These are phyloP conservation scores for Zygoascus bituminiphila DNA, from an alignment of 805 yeast genomes.

Conservation along the genomic window DNA sequence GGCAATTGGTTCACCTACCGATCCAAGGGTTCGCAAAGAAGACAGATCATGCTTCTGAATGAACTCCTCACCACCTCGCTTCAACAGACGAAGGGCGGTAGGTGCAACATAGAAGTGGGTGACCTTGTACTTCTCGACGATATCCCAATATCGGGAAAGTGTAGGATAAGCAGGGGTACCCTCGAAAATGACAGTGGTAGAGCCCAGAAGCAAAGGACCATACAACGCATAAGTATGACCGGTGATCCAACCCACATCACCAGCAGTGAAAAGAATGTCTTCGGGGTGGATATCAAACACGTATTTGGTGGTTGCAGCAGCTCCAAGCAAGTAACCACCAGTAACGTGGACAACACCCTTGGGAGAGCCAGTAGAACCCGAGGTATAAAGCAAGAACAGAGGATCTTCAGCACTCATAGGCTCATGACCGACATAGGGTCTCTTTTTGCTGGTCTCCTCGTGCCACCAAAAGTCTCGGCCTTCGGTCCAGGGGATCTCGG, in stretches of 20 bases:
- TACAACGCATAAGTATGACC: constrained; percentile 95
- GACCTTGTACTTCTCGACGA: constrained; percentile 82
- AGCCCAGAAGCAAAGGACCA: constrained; percentile 85
- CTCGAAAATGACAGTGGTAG: constrained; percentile 88
- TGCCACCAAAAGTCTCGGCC: constrained; percentile 96
- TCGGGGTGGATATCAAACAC: constrained; percentile 87
- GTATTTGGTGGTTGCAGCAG: constrained; percentile 83
- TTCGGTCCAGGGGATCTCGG: constrained; percentile 57
- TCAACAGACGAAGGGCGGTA: constrained; percentile 87
- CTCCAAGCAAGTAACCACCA: constrained; percentile 91
- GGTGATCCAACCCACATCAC: constrained; percentile 99
- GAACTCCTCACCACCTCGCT: constrained; percentile 79
- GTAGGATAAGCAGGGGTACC: constrained; percentile 97
- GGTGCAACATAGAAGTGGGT: constrained; percentile 98
- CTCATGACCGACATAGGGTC: constrained; percentile 79
- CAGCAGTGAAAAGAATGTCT: constrained; percentile 90
- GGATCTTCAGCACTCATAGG: constrained; percentile 93
- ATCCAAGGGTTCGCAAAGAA: constrained; percentile 86
- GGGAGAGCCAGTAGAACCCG: constrained; percentile 98
- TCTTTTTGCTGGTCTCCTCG: constrained; percentile 72
- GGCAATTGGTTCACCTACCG: constrained; percentile 98
- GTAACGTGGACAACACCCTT: constrained; percentile 96
- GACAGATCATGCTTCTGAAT: constrained; percentile 76
- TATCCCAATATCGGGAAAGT: constrained; percentile 94
- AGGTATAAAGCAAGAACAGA: constrained; percentile 86